A percentile compares a stretch with the other conserved stretches of the same genome.
These are phyloP conservation scores for Ustulina deusta DNA, from an alignment of 2,329 filamentous ascomycete genomes.

Conservation along the genomic window DNA sequence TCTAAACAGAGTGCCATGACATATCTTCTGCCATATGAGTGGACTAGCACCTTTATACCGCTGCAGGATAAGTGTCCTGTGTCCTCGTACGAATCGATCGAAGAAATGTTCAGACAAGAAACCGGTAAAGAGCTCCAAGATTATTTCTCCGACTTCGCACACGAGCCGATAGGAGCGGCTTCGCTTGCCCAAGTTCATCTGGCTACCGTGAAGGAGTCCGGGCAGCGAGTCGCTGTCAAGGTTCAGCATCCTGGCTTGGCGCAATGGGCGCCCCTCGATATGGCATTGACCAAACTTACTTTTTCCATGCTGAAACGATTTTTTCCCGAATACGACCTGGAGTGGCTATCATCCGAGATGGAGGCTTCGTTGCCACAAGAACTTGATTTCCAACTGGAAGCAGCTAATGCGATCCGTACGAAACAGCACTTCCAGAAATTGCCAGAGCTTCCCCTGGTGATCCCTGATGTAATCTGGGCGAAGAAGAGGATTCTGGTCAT, in stretches of 20 bases:
- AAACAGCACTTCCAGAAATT: constrained; percentile 83
- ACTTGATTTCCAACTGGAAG: constrained; percentile 89
- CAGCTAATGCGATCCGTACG: constrained; percentile 82
- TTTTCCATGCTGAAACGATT: constrained; percentile 91
- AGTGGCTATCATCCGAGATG: constrained; percentile 96
- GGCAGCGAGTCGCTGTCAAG: constrained; percentile 93
- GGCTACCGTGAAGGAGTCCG: constrained; percentile 83
- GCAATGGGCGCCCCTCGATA: constrained; percentile 89
- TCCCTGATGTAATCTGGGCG: constrained; percentile 91
- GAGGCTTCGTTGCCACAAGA: constrained; percentile 90
- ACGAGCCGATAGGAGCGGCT: constrained; percentile 86
- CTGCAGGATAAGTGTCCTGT: constrained; percentile 96
- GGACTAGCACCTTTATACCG: constrained; percentile 95
- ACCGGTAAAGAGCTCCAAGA: constrained; percentile 83
- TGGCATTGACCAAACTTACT: constrained; percentile 86
- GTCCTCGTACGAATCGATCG: constrained; percentile 87
- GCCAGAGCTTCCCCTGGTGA: constrained; percentile 81
- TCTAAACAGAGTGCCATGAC: constrained; percentile 83
- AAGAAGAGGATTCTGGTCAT: constrained; percentile 92
- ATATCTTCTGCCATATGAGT: constrained; percentile 89
- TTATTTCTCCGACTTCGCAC: constrained; percentile 87
- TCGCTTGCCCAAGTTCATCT: constrained; percentile 95
- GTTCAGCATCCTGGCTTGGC: constrained; percentile 92
- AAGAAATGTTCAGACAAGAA: constrained; percentile 86
- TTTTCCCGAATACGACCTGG: constrained; percentile 97